Base-by-base conservation (phyloP, 1,139 yeast species). In the Nadsonia commutata region DNA sequence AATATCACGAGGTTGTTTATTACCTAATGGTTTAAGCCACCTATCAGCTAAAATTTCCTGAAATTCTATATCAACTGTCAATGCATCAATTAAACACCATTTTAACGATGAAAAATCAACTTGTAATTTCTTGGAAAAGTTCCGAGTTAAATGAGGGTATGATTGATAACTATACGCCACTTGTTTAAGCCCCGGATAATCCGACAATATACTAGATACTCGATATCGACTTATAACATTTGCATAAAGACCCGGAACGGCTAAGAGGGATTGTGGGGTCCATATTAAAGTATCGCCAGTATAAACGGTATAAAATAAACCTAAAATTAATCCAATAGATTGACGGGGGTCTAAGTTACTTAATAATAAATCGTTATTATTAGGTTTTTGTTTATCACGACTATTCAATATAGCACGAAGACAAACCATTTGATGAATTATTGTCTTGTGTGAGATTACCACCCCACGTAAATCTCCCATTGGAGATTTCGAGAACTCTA, bases 51-150 rank as follows among this genome's bases (percentile, higher is more conserved):
- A 66, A 56, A 90, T 78, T 53, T 85, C 94, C 55, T 86, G 78
- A 52, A 90, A 90, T 52, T 90, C 98, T 2, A 95, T 85, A 59
- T 93, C 98, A 3, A 88, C 86, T 0, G 94, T 83, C n/a, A 82
- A 70, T 0, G 96, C 84, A 53, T 86, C 86, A 8, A 93, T 86
- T 38, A 90, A 64, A 38, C 95, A 94, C 90, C 95, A 86, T 51
- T 78, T 77, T 3, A 90, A 78, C 20, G 83, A 72, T 0, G 90
- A 76, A 40, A 90, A 71, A 55, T 88, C 90, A 2, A 88, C 93
- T 45, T 76, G 72, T 46, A 75, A 76, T 42, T 84, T 83, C 52
- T 84, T 85, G 39, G 81, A 78, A 54, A 69, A 85, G 47, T 82
- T 80, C 46, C 94, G 68, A 1, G 96, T 85, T 39, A 80, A 70